Percentiles rank a stretch among this genome's conserved stretches.
phyloP scores from a whole-genome alignment of 208 protist species.

The Trichomonas vaginalis region DNA sequence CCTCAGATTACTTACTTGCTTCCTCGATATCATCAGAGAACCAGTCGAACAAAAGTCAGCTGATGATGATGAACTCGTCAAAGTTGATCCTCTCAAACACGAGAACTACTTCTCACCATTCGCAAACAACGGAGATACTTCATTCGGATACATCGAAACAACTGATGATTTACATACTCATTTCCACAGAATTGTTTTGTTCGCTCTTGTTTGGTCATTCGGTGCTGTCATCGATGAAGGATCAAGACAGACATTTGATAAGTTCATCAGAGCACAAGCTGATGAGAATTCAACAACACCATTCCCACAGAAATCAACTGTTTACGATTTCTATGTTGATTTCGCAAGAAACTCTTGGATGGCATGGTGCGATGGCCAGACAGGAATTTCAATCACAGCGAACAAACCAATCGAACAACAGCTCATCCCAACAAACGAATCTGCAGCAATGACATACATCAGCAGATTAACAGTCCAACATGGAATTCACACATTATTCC shows the following conservation, averaged over 20 bases:
- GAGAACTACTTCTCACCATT: background rate
- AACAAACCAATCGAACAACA: background rate
- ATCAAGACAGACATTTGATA: slow-evolving; percentile 62
- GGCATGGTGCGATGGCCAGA: background rate
- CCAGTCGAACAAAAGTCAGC: background rate
- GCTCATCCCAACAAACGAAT: background rate
- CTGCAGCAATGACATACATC: background rate
- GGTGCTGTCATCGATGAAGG: slow-evolving; percentile 68
- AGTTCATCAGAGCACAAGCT: slow-evolving; percentile 44
- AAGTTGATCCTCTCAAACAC: background rate
- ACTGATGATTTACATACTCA: slow-evolving; percentile 52
- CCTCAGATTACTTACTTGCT: background rate
- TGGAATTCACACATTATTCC: background rate
- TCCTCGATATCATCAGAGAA: background rate
- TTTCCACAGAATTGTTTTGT: slow-evolving; percentile 39
- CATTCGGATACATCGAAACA: slow-evolving; percentile 18
- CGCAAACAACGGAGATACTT: background rate
- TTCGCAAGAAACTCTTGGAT: slow-evolving; percentile 25
- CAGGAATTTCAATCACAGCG: background rate
- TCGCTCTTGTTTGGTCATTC: slow-evolving; percentile 79
- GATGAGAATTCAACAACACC: slow-evolving; percentile 64
- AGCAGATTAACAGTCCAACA: background rate
- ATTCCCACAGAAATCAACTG: background rate
- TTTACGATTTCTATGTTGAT: slow-evolving; percentile 18
- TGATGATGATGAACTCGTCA: background rate